Conservation (phyloP, 2,329 filamentous ascomycete species). For the Claviceps cyperi region DNA sequence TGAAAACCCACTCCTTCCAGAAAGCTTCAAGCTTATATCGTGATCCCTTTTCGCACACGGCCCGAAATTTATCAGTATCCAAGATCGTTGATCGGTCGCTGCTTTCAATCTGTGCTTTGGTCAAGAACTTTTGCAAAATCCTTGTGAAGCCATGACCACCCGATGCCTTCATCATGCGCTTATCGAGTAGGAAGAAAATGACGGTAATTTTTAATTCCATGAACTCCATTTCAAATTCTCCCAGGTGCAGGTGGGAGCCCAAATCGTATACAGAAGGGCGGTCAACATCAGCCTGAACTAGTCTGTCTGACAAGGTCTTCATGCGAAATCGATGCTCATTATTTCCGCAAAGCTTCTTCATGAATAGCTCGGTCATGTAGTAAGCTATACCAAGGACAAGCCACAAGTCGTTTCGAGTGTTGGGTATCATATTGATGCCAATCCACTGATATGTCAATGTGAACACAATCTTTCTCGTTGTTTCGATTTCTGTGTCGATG, state of each 20-base stretch:
- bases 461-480: constrained; percentile 67
- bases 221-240: constrained; percentile 77
- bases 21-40: constrained; percentile 79
- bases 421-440: constrained; percentile 80
- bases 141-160: constrained; percentile 67
- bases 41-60: constrained; percentile 74
- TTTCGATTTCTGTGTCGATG: constrained; percentile 71
- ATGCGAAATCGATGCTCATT: constrained; percentile 89
- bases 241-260: constrained; percentile 62
- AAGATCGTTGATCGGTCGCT: constrained; percentile 56
- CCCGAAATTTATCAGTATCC: constrained; percentile 61
- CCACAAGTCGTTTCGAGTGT: constrained; percentile 71
- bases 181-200: constrained; percentile 87
- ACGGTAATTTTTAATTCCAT: constrained; percentile 81
- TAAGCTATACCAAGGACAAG: constrained; percentile 78
- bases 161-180: constrained; percentile 75
- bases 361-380: constrained; percentile 89
- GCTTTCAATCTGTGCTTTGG: constrained; percentile 60
- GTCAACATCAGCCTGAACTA: constrained; percentile 68
- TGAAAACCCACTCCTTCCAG: constrained; percentile 85
- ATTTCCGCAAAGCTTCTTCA: constrained; percentile 80
- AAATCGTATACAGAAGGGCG: constrained; percentile 72
- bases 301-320: constrained; percentile 67
- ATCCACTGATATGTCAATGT: constrained; percentile 87
- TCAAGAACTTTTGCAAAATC: constrained; percentile 73